Conservation (phyloP, 1,139 yeast species). For the Barnettozyma hawaiiensis region DNA sequence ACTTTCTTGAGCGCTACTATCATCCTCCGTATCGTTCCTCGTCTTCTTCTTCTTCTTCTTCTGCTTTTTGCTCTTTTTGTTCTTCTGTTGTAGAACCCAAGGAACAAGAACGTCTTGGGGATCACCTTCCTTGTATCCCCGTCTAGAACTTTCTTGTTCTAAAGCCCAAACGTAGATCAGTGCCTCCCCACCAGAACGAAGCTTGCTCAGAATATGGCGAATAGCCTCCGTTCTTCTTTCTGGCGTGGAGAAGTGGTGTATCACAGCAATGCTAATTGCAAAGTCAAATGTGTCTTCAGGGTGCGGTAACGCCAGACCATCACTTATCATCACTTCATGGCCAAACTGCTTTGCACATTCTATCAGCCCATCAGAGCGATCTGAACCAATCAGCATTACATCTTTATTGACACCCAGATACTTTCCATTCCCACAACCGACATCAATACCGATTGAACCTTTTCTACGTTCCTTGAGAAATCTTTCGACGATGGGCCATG, state of each 20-base stretch:
- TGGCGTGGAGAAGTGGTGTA: conserved; percentile 88
- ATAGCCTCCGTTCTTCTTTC: conserved; percentile 77
- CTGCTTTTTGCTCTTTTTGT: conserved; percentile 23
- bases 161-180: conserved; percentile 94
- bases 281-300: conserved; percentile 61
- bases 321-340: conserved; percentile 57
- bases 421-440: conserved; percentile 97
- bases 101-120: conserved; percentile 94
- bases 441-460: conserved; percentile 58
- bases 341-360: conserved; percentile 58
- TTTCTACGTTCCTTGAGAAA: conserved; percentile 42
- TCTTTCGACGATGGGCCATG: conserved; percentile 92
- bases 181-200: conserved; percentile 59
- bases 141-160: conserved; percentile 70
- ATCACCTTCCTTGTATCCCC: conserved; percentile 37
- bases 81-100: conserved; percentile 57
- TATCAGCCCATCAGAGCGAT: conserved; percentile 71
- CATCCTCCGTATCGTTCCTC: conserved; percentile 26
- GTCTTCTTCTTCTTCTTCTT: conserved; percentile 30
- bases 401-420: conserved; percentile 68
- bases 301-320: conserved; percentile 67
- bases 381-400: conserved; percentile 73
- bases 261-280: conserved; percentile 92
- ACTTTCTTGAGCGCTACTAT: background rate
- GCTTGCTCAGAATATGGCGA: conserved; percentile 52